Conservation (phyloP, 805 yeast genomes). For the Hanseniaspora lindneri region DNA sequence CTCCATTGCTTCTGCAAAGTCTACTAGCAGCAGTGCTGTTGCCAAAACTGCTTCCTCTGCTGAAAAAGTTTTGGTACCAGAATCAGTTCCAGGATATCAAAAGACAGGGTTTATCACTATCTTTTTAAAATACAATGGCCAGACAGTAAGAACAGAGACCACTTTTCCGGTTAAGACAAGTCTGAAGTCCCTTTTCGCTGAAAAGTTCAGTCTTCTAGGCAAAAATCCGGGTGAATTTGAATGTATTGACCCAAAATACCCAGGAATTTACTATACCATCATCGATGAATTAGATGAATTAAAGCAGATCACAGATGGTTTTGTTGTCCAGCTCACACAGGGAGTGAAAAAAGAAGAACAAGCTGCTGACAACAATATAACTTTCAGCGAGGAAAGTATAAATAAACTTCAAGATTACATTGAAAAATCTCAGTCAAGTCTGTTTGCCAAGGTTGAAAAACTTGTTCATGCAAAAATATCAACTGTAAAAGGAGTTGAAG, state of each 20-base stretch:
- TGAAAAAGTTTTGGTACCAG: background rate
- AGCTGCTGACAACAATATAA: too few species aligned
- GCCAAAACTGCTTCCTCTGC: background rate
- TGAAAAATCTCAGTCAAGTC: background rate
- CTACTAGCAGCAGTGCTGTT: background rate
- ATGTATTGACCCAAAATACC: conserved; percentile 47
- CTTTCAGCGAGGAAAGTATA: too few species aligned
- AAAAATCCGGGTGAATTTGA: conserved; percentile 35
- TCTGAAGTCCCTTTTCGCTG: conserved; percentile 62
- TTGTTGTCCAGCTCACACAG: conserved; percentile 48
- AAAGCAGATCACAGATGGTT: conserved; percentile 47
- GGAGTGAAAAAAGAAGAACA: too few species aligned
- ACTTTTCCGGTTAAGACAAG: conserved; percentile 28
- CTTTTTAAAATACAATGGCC: conserved; percentile 41
- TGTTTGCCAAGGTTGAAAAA: background rate
- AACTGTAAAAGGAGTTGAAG: background rate
- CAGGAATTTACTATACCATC: conserved; percentile 56
- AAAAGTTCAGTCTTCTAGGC: conserved; percentile 56
- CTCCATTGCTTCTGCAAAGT: background rate
- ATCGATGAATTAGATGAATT: conserved; percentile 46
- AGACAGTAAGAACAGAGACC: conserved; percentile 41
- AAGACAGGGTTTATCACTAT: conserved; percentile 21
- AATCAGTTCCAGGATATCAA: background rate
- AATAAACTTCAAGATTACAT: background rate
- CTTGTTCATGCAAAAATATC: background rate